These are phyloP conservation scores for Erysimum pusillum DNA, from an alignment of 441 rosid species.

Conservation along the genomic window DNA sequence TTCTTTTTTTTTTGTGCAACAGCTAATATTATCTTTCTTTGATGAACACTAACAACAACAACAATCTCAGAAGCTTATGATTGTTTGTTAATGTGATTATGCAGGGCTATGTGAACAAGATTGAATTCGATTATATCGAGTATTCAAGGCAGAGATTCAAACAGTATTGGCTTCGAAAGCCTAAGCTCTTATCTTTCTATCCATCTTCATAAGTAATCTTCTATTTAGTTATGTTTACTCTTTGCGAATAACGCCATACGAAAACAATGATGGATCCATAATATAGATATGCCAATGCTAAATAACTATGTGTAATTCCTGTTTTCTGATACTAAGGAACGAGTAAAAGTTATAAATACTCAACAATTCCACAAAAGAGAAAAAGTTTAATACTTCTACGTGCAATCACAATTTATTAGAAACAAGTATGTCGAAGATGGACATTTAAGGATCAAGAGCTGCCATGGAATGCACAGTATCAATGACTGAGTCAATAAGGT, in stretches of 20 bases:
- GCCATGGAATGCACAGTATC: constrained; percentile 60
- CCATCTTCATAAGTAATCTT: constrained; percentile 28
- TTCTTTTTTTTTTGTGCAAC: too few relatives aligned
- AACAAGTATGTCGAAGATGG: neutral
- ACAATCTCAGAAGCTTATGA: constrained; percentile 10
- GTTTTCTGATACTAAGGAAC: neutral
- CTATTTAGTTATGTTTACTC: neutral
- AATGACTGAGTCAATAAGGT: constrained; percentile 56
- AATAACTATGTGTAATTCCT: constrained; percentile 14
- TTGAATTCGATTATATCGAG: constrained; percentile 81
- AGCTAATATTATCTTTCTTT: constrained; percentile 10
- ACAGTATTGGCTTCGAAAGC: constrained; percentile 82
- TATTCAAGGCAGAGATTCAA: constrained; percentile 89
- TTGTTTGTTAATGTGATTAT: constrained; percentile 21
- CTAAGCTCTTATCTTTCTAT: constrained; percentile 40
- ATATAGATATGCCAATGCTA: constrained; percentile 8
- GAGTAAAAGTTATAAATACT: constrained; percentile 9
- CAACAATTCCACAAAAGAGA: neutral
- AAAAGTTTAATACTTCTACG: neutral
- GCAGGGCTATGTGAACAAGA: constrained; percentile 79
- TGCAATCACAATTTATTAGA: constrained; percentile 12
- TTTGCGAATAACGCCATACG: neutral
- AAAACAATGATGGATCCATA: constrained; percentile 1
- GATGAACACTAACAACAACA: neutral
- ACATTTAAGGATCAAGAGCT: constrained; percentile 33